Evolutionary conservation across 345 rosid genomes (phyloP).

Genomic region (Durio zibethinus): DNA sequence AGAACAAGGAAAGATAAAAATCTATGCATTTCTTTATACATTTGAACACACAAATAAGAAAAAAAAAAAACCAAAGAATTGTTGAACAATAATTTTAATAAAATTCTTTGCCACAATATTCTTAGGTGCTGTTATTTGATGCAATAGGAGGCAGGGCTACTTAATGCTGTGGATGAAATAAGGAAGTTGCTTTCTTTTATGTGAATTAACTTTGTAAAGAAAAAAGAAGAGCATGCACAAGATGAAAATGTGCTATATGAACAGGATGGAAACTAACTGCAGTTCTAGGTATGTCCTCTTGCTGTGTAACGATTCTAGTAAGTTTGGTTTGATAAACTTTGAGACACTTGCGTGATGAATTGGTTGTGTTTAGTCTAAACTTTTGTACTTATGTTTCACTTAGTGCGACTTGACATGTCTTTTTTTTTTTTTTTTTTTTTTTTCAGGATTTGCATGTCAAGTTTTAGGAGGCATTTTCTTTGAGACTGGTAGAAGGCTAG

Average conservation of each 20-base stretch:
- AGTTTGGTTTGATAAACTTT: background rate
- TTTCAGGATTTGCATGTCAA: slow-evolving; percentile 5
- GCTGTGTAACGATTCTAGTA: background rate
- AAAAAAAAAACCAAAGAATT: background rate
- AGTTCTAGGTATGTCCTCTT: slow-evolving; percentile 5
- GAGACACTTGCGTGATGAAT: background rate
- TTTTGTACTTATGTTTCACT: background rate
- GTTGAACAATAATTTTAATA: background rate
- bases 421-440: background rate
- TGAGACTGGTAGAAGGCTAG: background rate
- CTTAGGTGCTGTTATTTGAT: slow-evolving; percentile 11
- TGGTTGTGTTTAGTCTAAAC: background rate
- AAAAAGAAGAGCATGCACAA: background rate
- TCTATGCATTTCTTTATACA: background rate
- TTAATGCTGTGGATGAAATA: slow-evolving; percentile 4
- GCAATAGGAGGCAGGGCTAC: slow-evolving; percentile 2
- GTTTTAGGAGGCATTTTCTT: background rate
- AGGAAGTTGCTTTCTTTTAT: slow-evolving; percentile 1
- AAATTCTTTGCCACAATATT: background rate
- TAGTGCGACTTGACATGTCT: background rate
- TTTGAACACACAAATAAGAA: background rate
- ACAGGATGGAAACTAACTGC: slow-evolving; percentile 5
- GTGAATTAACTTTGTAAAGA: slow-evolving; percentile 3
- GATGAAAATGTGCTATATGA: background rate
- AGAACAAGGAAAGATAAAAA: background rate